phyloP scores from a whole-genome alignment of 176 grass and related monocot species.

The Tillandsia leiboldiana region DNA sequence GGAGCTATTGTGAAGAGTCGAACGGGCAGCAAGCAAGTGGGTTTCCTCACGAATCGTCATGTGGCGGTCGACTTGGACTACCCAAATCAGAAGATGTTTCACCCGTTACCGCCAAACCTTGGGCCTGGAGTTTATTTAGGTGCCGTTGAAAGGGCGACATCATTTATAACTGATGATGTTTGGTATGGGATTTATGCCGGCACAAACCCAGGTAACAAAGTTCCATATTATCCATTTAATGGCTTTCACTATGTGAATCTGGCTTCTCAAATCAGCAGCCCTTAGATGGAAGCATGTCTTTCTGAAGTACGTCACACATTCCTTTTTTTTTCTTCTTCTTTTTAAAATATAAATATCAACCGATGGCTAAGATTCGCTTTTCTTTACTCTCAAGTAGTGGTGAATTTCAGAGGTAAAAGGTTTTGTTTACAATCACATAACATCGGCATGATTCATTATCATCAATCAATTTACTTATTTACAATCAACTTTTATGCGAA shows the following conservation, averaged over 20 bases:
- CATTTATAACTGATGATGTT: conserved; percentile 96
- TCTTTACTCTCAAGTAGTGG: no score
- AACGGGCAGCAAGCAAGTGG: conserved; percentile 85
- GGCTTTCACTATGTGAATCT: neutral
- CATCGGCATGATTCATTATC: no score
- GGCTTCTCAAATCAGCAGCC: conserved; percentile 6
- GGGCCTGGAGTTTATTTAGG: conserved; percentile 99
- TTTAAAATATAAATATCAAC: neutral
- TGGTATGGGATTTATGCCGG: conserved; percentile 98
- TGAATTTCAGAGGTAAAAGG: no score
- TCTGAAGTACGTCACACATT: neutral
- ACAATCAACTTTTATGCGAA: no score
- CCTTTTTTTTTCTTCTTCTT: neutral
- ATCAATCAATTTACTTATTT: no score
- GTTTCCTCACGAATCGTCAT: conserved; percentile 91
- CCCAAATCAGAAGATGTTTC: conserved; percentile 99
- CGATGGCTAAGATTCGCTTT: no score
- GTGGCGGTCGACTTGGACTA: conserved; percentile 97
- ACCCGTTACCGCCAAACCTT: conserved; percentile 91
- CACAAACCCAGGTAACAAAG: conserved; percentile 88
- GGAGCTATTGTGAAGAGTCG: conserved; percentile 87
- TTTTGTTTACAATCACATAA: no score
- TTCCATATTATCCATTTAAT: conserved; percentile 23
- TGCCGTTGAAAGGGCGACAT: conserved; percentile 93
- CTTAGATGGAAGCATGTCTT: neutral